Base-by-base conservation (phyloP, 805 yeast species). In the Kodamaea kakaduensis region DNA sequence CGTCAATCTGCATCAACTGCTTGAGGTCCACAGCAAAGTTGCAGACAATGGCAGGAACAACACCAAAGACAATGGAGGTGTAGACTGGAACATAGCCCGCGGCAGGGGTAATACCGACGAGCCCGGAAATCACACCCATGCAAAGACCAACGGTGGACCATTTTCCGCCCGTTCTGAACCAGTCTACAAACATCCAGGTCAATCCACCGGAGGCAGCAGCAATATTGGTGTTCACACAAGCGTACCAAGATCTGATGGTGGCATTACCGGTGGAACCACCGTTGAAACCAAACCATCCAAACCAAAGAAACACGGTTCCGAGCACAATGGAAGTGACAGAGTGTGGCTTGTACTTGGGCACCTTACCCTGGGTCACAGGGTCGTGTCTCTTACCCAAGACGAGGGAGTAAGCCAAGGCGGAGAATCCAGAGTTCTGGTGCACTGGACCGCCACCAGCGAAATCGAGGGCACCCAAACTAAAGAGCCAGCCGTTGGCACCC, bases 371-470 rank as follows among this genome's bases (percentile, higher is more conserved):
- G 19, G 88, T 71, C 37, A 78, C 71, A 30, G 85, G 85, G 58
- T 87, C 96, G 52, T 78, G 78, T 72, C 98, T 84, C 71, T 82
- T 86, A 66, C 98, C 98, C 56, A 90, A 75, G 44, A 86, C 67
- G 37, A 93, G 72, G 18, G 98, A 95, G 59, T 90, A 90, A 40
- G 96, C 90, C 45, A 93, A 71, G 34, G 97, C 97, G 58, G 95
- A 94, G 48, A 81, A 84, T 49, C 98, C 98, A 23, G 96, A 84
- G 50, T 88, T 68, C 67, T 85, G 86, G 67, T 93, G 98, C 42
- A 93, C 97, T 43, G 97, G 96, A 45, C 96, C 96, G 56, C 97
- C 97, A 56, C 98, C 98, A 15, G 98, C 98, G 56, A 85, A 93
- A 68, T 93, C 98, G 42, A 87, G 74, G 23, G 89, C 81, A 46